phyloP scores from a whole-genome alignment of 2,329 filamentous ascomycete genomes.

The Xylariaceae sp. region DNA sequence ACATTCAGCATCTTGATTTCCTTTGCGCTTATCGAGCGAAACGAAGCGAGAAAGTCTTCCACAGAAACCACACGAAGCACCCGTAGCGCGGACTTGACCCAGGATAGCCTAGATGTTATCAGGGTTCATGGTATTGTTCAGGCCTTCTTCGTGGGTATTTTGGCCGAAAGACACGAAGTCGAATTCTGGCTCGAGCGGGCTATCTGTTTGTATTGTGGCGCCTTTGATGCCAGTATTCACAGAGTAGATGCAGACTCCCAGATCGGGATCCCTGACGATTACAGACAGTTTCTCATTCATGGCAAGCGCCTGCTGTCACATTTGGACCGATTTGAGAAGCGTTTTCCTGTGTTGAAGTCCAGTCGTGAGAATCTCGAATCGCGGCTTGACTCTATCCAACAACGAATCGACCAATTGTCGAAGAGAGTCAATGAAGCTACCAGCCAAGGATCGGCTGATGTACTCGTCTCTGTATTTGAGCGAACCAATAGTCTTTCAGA shows the following conservation, averaged over 20 bases:
- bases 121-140: slow-evolving; percentile 49
- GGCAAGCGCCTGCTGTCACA: slow-evolving; percentile 43
- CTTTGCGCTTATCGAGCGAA: slow-evolving; percentile 48
- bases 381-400: slow-evolving; percentile 36
- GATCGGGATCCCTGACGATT: slow-evolving; percentile 48
- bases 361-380: slow-evolving; percentile 33
- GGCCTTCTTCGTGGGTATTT: slow-evolving; percentile 45
- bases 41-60: slow-evolving; percentile 39
- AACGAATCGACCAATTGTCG: slow-evolving; percentile 41
- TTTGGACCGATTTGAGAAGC: slow-evolving; percentile 36
- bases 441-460: slow-evolving; percentile 32
- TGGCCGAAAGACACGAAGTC: slow-evolving; percentile 39
- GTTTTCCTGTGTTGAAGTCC: slow-evolving; percentile 27
- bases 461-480: slow-evolving; percentile 46
- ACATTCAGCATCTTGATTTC: slow-evolving; percentile 47
- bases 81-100: slow-evolving; percentile 37
- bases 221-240: slow-evolving; percentile 42
- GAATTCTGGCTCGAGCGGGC: slow-evolving; percentile 47
- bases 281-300: slow-evolving; percentile 47
- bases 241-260: slow-evolving; percentile 39
- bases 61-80: slow-evolving; percentile 39
- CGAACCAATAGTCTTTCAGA: slow-evolving; percentile 45
- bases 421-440: slow-evolving; percentile 37
- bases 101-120: slow-evolving; percentile 46
- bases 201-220: slow-evolving; percentile 43